Conservation (phyloP, 306 rosid genomes). For the Glycyrrhiza uralensis region DNA sequence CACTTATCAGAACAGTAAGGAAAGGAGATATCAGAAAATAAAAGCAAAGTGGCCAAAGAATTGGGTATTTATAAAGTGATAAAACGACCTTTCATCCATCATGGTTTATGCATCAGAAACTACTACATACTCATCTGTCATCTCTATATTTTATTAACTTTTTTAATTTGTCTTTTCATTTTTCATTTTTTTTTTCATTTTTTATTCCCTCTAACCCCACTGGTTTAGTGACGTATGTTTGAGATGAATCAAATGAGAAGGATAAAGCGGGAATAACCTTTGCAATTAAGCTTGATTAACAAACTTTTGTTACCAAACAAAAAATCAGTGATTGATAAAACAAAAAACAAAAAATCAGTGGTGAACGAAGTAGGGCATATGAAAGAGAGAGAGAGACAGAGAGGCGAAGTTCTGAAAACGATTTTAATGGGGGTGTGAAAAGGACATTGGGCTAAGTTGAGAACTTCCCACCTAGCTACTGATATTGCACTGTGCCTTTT, state of each 20-base stretch:
- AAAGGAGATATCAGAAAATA: constrained; percentile 51
- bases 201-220: neutral
- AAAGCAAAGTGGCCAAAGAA: constrained; percentile 51
- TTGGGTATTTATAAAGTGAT: constrained; percentile 62
- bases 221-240: constrained; percentile 24
- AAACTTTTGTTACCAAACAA: neutral
- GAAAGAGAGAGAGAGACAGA: constrained; percentile 31
- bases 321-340: neutral
- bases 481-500: neutral
- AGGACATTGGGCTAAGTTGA: constrained; percentile 48
- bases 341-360: neutral
- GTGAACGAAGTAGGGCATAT: constrained; percentile 30
- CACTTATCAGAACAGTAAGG: constrained; percentile 39
- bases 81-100: constrained; percentile 49
- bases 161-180: neutral
- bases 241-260: constrained; percentile 34
- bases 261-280: constrained; percentile 19
- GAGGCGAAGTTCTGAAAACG: constrained; percentile 42
- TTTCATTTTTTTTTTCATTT: neutral
- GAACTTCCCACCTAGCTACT: constrained; percentile 12
- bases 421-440: constrained; percentile 49
- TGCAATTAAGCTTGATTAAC: constrained; percentile 14
- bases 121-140: constrained; percentile 25
- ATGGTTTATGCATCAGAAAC: constrained; percentile 45
- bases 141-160: constrained; percentile 26